A percentile compares a stretch with the other conserved stretches of the same genome.
phyloP scores from a whole-genome alignment of 345 rosid species.

The Citrus mangshanensis region DNA sequence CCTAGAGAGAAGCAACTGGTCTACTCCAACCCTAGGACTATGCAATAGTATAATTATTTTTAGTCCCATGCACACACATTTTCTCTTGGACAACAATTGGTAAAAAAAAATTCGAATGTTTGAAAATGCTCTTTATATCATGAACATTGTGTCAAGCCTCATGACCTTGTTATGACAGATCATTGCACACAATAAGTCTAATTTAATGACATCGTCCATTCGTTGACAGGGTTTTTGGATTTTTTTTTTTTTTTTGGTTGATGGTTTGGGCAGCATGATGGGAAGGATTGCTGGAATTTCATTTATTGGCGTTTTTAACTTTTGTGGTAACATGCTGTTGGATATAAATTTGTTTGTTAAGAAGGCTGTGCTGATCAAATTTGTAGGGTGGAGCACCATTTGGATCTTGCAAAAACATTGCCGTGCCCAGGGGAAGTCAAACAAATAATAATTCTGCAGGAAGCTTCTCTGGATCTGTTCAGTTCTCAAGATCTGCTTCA shows the following conservation, averaged over 20 bases:
- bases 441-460: constrained; percentile 40
- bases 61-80: no score
- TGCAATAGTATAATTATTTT: neutral
- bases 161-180: neutral
- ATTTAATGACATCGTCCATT: neutral
- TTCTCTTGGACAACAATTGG: neutral
- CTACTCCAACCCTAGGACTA: neutral
- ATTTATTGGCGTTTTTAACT: neutral
- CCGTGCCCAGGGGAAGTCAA: constrained; percentile 50
- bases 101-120: neutral
- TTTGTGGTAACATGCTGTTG: neutral
- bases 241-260: neutral
- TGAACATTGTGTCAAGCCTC: neutral
- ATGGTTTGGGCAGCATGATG: neutral
- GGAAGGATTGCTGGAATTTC: neutral
- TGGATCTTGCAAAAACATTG: constrained; percentile 80
- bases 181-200: neutral
- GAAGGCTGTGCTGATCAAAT: constrained; percentile 12
- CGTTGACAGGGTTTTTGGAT: neutral
- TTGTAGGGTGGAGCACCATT: constrained; percentile 79
- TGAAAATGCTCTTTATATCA: neutral
- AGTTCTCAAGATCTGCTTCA: constrained; percentile 65
- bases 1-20: neutral
- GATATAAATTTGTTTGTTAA: constrained; percentile 1
- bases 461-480: constrained; percentile 86